phyloP scores from a whole-genome alignment of 768 basidiomycete genomes.

The Lactifluus volemus region DNA sequence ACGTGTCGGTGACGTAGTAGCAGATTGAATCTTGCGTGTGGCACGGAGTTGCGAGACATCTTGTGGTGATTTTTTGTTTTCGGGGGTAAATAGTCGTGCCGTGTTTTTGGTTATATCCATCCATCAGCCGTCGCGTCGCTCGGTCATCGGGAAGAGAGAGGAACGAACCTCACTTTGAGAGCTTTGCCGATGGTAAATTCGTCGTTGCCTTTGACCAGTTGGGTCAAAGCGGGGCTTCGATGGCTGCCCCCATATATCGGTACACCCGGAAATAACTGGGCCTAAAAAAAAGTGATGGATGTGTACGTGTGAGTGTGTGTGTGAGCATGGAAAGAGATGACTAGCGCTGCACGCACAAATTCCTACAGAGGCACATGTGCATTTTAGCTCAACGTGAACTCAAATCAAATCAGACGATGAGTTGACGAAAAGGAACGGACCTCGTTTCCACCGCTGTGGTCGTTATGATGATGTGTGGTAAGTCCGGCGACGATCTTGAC shows the following conservation, averaged over 20 bases:
- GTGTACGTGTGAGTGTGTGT: no score
- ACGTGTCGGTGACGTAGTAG: slow-evolving; percentile 53
- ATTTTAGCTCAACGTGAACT: neutral
- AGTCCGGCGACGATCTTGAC: slow-evolving; percentile 64
- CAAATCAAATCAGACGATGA: neutral
- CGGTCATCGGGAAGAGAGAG: neutral
- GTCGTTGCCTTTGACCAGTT: slow-evolving; percentile 73
- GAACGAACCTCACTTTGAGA: slow-evolving; percentile 47
- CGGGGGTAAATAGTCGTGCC: neutral
- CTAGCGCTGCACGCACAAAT: slow-evolving; percentile 32
- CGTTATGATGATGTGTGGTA: slow-evolving; percentile 89
- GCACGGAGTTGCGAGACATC: slow-evolving; percentile 83
- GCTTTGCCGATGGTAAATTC: slow-evolving; percentile 65
- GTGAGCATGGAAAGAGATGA: neutral
- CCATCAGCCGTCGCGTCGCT: neutral
- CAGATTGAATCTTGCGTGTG: slow-evolving; percentile 97
- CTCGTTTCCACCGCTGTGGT: slow-evolving; percentile 84
- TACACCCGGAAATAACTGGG: slow-evolving; percentile 34
- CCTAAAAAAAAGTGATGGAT: slow-evolving; percentile 25
- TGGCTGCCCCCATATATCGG: slow-evolving; percentile 76
- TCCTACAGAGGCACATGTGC: slow-evolving; percentile 21
- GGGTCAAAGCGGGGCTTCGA: slow-evolving; percentile 54
- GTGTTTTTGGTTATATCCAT: neutral
- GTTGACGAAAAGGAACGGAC: slow-evolving; percentile 32
- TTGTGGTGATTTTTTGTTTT: slow-evolving; percentile 22